Evolutionary conservation across 106 monocot genomes (phyloP).

Genomic region (Allium cepa): DNA sequence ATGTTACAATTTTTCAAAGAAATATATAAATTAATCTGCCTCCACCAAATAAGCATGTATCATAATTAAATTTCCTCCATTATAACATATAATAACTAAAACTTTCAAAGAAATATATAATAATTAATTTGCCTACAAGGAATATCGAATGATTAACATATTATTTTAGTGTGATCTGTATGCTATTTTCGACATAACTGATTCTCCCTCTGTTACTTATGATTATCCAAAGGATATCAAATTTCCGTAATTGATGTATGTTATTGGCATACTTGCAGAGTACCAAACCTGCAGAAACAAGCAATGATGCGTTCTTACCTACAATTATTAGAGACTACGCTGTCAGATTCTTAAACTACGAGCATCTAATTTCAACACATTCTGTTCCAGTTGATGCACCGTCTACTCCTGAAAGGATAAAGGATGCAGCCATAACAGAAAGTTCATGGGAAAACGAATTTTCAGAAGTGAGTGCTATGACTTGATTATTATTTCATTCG

Average conservation of each 20-base stretch:
- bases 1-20: too few species aligned
- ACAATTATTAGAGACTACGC: constrained; percentile 70
- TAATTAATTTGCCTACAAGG: too few species aligned
- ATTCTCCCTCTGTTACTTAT: background rate
- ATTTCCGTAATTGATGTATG: too few species aligned
- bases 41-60: too few species aligned
- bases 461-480: constrained; percentile 53
- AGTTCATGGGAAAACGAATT: constrained; percentile 44
- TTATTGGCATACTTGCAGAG: constrained; percentile 26
- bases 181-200: background rate
- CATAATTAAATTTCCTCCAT: too few species aligned
- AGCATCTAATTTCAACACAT: constrained; percentile 13
- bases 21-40: too few species aligned
- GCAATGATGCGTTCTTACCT: constrained; percentile 7
- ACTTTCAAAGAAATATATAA: too few species aligned
- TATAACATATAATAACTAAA: too few species aligned
- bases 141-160: too few species aligned
- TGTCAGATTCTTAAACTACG: constrained; percentile 43
- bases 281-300: constrained; percentile 12
- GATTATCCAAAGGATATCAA: too few species aligned
- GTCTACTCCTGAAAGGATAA: constrained; percentile 61
- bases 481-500: background rate
- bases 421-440: constrained; percentile 44
- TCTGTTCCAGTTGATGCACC: constrained; percentile 56
- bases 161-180: background rate